Base-by-base conservation (phyloP, 495 filamentous ascomycete genomes). In the Lepidopterella palustris region DNA sequence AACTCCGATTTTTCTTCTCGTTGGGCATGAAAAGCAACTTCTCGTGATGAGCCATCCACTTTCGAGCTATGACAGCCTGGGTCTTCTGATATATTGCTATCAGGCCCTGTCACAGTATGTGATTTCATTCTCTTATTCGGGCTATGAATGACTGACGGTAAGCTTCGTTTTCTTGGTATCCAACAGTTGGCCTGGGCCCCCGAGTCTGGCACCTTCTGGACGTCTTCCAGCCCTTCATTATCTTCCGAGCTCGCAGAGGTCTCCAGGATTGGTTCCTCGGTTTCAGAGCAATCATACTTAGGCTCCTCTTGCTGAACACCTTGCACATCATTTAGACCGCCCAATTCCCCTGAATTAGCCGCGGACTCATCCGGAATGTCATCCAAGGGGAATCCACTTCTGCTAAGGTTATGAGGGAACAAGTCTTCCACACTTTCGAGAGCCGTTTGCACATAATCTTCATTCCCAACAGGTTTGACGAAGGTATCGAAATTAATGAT, bases 391-490 rank as follows among this genome's bases (percentile, higher is more conserved):
- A 13, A 42, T 11, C 35, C 2, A 42, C 35, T 42, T 6, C 20
- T 53, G 20, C 45, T 20, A 35, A 90, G 66, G 50, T 83, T 86
- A n/a, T 83, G 78, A 0, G 87, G 82, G 65, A 83, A 96, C 24
- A 97, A 78, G 70, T 97, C 93, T 64, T 88, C 86, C 2, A 96
- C 85, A 39, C 92, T 92, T 63, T 93, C 84, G 21, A 92, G 68
- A 5, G 80, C 78, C 8, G 92, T 95, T 66, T 85, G 84, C n/a
- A 96, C 73, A 1, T 76, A 71, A 21, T 75, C 73, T 55, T 81
- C 86, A 26, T 81, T 72, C 9, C 79, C 73, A 1, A 75, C 67
- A 2, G 70, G 73, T 27, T 74, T 67, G 9, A 89, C 72, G 67
- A 90, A 90, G 5, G 72, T 75, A 50, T 87, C 82, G 62, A 96